Evolutionary conservation across 306 rosid species (phyloP).

Genomic region (Corylus avellana): DNA sequence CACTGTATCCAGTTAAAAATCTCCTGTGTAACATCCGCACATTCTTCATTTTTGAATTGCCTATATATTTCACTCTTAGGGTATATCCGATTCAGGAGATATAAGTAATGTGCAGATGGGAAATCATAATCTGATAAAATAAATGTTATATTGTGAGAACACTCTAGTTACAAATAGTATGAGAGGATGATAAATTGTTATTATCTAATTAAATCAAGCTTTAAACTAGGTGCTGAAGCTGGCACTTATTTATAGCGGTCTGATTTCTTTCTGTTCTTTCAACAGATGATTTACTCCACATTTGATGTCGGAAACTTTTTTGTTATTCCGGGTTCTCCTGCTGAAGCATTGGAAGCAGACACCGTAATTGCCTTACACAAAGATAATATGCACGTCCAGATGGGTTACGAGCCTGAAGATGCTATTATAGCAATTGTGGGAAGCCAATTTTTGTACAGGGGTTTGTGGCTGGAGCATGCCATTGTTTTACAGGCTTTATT

Average conservation of each 20-base stretch:
- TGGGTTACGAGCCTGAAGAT: slow-evolving; percentile 71
- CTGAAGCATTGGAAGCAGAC: slow-evolving; percentile 67
- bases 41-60: slow-evolving; percentile 1
- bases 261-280: slow-evolving; percentile 32
- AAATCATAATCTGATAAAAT: slow-evolving; percentile 7
- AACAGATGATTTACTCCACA: slow-evolving; percentile 78
- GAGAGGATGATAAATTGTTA: slow-evolving; percentile 5
- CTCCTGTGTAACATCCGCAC: slow-evolving; percentile 3
- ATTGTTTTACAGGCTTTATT: slow-evolving; percentile 70
- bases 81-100: slow-evolving; percentile 9
- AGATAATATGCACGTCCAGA: slow-evolving; percentile 46
- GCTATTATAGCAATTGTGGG: slow-evolving; percentile 80
- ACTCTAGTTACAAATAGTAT: slow-evolving; percentile 11
- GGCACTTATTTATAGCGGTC: slow-evolving; percentile 20
- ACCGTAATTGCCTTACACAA: slow-evolving; percentile 43
- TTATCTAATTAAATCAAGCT: slow-evolving; percentile 1
- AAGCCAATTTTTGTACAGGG: slow-evolving; percentile 80
- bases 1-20: not conserved
- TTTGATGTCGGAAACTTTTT: slow-evolving; percentile 88
- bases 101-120: slow-evolving; percentile 5
- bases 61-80: slow-evolving; percentile 17
- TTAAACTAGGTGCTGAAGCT: slow-evolving; percentile 5
- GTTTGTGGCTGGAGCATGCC: slow-evolving; percentile 95
- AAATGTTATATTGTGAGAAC: slow-evolving; percentile 12
- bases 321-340: slow-evolving; percentile 90